phyloP scores from a whole-genome alignment of 140 eudicot species.

The Oenanthe javanica region DNA sequence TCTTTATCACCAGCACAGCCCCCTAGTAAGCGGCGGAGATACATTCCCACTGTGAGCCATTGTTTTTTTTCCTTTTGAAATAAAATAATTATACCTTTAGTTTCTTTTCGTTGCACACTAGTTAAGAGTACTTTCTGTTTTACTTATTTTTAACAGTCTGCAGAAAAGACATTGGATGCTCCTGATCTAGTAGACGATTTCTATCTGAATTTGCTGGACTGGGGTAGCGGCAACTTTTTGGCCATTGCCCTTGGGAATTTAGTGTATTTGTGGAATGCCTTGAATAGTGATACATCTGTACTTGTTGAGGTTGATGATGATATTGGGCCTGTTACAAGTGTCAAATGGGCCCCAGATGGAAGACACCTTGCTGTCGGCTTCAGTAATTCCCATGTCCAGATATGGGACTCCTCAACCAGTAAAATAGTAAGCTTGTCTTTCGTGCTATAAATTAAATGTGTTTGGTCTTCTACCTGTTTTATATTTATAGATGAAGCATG shows the following conservation, averaged over 20 bases:
- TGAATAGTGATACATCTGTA: conserved; percentile 37
- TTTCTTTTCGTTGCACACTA: not conserved
- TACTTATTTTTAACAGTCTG: conserved; percentile 24
- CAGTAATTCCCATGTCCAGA: conserved; percentile 35
- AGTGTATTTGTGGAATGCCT: conserved; percentile 60
- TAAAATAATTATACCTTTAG: not conserved
- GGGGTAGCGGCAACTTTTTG: conserved; percentile 42
- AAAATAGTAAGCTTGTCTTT: conserved; percentile 20
- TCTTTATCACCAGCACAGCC: conserved; percentile 12
- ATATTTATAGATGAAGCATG: not conserved
- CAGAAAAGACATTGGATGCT: conserved; percentile 56
- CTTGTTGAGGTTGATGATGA: conserved; percentile 39
- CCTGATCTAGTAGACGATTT: conserved; percentile 53
- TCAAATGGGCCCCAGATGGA: conserved; percentile 56
- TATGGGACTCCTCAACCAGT: conserved; percentile 35
- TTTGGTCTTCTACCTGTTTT: not conserved
- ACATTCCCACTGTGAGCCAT: conserved; percentile 28
- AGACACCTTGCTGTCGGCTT: conserved; percentile 49
- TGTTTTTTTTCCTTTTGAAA: not conserved
- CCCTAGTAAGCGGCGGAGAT: conserved; percentile 17
- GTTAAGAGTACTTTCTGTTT: not conserved
- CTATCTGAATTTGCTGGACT: conserved; percentile 55
- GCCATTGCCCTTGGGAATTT: conserved; percentile 47
- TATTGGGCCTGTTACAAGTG: conserved; percentile 54
- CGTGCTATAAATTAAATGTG: not conserved